Base-by-base conservation (phyloP, 805 yeast species). In the Monosporozyma solicola region DNA sequence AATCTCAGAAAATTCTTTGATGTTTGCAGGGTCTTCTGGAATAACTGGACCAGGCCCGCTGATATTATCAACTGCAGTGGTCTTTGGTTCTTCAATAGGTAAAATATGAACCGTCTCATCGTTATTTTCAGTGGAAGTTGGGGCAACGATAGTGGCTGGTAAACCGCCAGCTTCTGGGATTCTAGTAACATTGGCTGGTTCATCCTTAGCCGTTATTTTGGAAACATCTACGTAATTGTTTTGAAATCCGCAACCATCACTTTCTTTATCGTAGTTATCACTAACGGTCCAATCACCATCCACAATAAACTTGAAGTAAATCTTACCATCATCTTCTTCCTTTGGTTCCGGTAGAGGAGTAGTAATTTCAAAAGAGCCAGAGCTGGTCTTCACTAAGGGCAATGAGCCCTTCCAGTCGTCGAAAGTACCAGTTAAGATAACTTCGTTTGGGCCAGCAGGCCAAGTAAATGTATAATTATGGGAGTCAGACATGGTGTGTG, bases 41-140 rank as follows among this genome's bases (percentile, higher is more conserved):
- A 67, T 57, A 7, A 60, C 68, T 10, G 86, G 76, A 48, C 96
- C 96, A 31, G 94, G 89, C 62, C 85, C 91, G 49, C 88, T 86
- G 39, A 74, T 29, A 15, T 79, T 74, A 49, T 70, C 60, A 58
- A 82, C 66, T 58, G 82, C 65, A 37, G 71, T 60, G 57, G 82
- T 67, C 58, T 83, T 66, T 39, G 73, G 31, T 13, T 32, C 27
- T 32, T 74, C 62, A 0, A 74, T 64, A 11, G 81, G 80, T 66
- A 75, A 50, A 39, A 76, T 80, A 45, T 75, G 68, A 51, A 75
- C 59, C 11, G 49, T 54, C 24, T 50, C 61, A 53, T 52, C 58
- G 8, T 49, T 53, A 15, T 50, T 41, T 20, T 52, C 48, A 27
- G 20, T 29, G n/a, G 22, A 37, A 9, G 33, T n/a, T 8, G 24